Conservation (phyloP, 768 basidiomycete species). For the Xerocomellus intermedius region DNA sequence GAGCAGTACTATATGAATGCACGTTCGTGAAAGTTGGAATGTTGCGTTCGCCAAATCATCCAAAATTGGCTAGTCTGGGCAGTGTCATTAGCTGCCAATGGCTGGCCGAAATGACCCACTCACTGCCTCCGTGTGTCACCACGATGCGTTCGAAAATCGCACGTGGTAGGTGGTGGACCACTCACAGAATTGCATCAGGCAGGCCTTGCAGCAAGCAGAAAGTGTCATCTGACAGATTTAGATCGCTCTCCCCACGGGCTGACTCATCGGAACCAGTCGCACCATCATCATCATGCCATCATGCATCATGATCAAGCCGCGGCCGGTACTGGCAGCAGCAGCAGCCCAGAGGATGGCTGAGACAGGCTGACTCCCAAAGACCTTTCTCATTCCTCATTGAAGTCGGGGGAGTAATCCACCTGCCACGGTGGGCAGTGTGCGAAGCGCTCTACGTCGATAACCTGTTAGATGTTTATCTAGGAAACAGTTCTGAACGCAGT, state of each 20-base stretch:
- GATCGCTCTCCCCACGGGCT: background rate
- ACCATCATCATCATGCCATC: too few relatives aligned
- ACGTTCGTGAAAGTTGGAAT: slow-evolving; percentile 24
- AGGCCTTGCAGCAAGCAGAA: background rate
- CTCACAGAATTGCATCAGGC: slow-evolving; percentile 4
- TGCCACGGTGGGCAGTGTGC: too few relatives aligned
- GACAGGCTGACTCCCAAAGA: background rate
- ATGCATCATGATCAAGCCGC: too few relatives aligned
- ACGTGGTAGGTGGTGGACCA: background rate
- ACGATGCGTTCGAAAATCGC: background rate
- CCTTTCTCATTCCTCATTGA: background rate
- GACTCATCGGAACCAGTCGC: background rate
- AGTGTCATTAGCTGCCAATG: background rate
- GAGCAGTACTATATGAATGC: slow-evolving; percentile 17
- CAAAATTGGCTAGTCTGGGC: slow-evolving; percentile 4
- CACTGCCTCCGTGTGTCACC: background rate
- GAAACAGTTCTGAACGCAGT: too few relatives aligned
- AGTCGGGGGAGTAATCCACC: too few relatives aligned
- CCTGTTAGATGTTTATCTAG: background rate
- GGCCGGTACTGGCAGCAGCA: too few relatives aligned
- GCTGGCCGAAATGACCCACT: background rate
- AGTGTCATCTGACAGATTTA: background rate
- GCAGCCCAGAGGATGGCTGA: too few relatives aligned
- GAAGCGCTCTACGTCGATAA: too few relatives aligned
- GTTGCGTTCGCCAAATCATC: slow-evolving; percentile 2